Evolutionary conservation across 345 rosid species (phyloP).

Genomic region (Salix koriyanagi): DNA sequence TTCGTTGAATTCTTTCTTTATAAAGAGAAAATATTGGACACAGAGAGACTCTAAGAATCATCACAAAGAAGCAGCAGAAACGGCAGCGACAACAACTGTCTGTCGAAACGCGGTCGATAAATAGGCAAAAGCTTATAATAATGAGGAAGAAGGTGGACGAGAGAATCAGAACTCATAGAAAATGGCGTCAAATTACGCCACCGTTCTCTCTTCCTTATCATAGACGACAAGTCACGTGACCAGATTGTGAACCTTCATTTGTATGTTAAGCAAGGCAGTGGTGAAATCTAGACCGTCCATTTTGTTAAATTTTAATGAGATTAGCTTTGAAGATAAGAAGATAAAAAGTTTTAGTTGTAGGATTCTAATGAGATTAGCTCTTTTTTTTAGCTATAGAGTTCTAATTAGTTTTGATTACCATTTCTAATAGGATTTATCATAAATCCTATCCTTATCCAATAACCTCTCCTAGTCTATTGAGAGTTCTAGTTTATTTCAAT

Average conservation of each 20-base stretch:
- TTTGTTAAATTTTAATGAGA: constrained; percentile 10
- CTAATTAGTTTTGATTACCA: no score
- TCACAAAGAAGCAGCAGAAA: neutral
- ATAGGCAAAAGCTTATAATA: neutral
- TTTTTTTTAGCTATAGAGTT: no score
- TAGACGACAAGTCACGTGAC: constrained; percentile 95
- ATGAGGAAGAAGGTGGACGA: constrained; percentile 99
- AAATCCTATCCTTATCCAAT: no score
- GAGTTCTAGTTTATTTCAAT: no score
- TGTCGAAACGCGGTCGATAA: neutral
- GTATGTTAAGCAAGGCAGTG: constrained; percentile 72
- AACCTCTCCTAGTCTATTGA: no score
- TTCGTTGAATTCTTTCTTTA: constrained; percentile 36
- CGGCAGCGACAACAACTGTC: neutral
- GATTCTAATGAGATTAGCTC: no score
- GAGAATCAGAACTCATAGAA: constrained; percentile 81
- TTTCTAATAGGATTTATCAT: no score
- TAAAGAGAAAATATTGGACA: constrained; percentile 5
- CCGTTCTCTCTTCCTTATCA: constrained; percentile 82
- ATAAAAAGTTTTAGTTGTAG: no score
- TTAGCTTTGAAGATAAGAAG: no score
- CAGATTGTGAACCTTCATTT: constrained; percentile 94
- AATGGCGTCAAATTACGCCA: constrained; percentile 81
- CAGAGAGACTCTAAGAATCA: neutral
- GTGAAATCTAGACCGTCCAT: constrained; percentile 64